Percentiles rank a stretch among this genome's conserved stretches.
Conservation (phyloP, 371 early-diverging fungal species). For the Gilbertella persicaria region DNA sequence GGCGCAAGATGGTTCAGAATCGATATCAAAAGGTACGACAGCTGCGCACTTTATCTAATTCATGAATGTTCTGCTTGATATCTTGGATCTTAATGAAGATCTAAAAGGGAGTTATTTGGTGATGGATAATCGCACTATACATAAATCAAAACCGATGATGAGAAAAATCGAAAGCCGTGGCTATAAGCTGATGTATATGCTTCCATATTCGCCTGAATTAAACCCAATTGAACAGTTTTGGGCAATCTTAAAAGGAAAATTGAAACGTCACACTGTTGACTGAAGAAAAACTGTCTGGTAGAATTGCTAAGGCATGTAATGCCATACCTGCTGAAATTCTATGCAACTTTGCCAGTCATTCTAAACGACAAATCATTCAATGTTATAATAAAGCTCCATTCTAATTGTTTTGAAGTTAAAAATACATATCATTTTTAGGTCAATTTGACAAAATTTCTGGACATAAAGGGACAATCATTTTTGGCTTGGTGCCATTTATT, state of each 20-base stretch:
- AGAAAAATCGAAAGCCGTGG: conserved; percentile 10
- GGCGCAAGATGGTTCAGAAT: conserved; percentile 22
- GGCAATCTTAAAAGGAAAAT: conserved; percentile 14
- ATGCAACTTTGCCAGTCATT: no score
- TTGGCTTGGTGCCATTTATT: no score
- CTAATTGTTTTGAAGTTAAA: no score
- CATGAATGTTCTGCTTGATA: conserved; percentile 20
- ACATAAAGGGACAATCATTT: no score
- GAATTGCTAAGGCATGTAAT: conserved; percentile 21
- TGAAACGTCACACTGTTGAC: conserved; percentile 14
- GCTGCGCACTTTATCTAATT: conserved; percentile 15
- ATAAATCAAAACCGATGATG: conserved; percentile 20
- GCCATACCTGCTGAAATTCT: conserved; percentile 9
- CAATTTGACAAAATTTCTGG: no score
- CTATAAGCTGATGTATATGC: conserved; percentile 16
- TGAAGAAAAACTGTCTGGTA: conserved; percentile 16
- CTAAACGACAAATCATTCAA: no score
- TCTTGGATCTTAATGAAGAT: conserved; percentile 22
- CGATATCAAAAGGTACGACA: conserved; percentile 21
- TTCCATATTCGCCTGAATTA: conserved; percentile 15
- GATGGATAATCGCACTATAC: conserved; percentile 19
- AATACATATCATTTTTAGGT: no score
- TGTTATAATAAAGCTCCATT: no score
- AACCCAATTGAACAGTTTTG: conserved; percentile 13
- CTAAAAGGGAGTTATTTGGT: conserved; percentile 19